Percentiles rank a stretch among this genome's conserved stretches.
These are phyloP conservation scores for Monilinia aucupariae DNA, from an alignment of 2,329 filamentous ascomycete species.

Conservation along the genomic window DNA sequence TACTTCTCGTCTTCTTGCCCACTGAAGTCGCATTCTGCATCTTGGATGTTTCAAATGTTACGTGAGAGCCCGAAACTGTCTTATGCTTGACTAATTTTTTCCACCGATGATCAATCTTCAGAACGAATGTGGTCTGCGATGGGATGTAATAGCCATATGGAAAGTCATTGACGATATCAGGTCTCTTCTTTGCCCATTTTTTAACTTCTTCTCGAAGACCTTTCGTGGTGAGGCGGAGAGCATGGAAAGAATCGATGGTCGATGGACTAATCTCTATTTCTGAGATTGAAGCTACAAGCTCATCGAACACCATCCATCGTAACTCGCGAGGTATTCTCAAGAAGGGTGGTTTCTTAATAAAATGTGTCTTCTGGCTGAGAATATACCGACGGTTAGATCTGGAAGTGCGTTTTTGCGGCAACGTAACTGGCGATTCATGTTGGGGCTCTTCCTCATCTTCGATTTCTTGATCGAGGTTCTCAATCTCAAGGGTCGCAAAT, in stretches of 20 bases:
- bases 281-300: neutral
- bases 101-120: neutral
- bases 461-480: neutral
- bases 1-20: neutral
- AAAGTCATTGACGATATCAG: neutral
- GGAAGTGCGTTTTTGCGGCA: neutral
- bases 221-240: neutral
- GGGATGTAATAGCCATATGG: neutral
- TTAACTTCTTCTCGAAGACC: neutral
- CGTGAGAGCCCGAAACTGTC: neutral
- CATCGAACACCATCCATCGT: neutral
- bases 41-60: neutral
- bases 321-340: neutral
- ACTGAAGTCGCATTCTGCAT: accelerated
- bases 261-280: constrained; percentile 2
- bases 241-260: neutral
- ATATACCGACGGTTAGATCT: accelerated
- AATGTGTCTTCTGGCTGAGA: neutral
- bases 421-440: neutral
- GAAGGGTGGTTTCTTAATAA: neutral
- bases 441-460: neutral
- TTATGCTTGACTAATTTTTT: neutral
- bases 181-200: neutral
- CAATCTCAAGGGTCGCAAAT: neutral
- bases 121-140: neutral